Evolutionary conservation across 2,329 filamentous ascomycete species (phyloP), one percentile per base, ranked within the genome.

Genomic region (Calonectria crousiana): DNA sequence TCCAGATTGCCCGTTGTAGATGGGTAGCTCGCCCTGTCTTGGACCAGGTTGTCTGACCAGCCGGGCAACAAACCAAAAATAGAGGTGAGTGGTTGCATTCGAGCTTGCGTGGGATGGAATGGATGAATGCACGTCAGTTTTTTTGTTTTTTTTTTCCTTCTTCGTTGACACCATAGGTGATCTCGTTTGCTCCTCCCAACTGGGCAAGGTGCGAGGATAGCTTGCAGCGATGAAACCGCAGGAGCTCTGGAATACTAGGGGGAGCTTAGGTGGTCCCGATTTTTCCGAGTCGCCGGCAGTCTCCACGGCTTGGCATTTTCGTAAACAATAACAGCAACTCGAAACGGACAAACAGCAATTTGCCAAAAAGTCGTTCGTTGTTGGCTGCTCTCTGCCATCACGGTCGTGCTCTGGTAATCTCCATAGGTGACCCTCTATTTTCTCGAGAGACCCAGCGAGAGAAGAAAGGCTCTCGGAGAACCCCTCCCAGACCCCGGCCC

Each of bases 21-120:
- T 51, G 44, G 28, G n/a, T 16, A 34, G 49, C 18, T 47, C 52
- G 26, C 52, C 64, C 58, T 16, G 30, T 14, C n/a, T 36, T 67
- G 14, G 26, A 28, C 65, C 44, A 18, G 28, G 53, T 34, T 56
- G 65, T 56, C 70, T 68, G 70, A 56, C 56, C 34, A 72, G 32
- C 70, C 70, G 65, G 70, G 70, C 70, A 66, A 68, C 38, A 30
- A 13, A 6, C 70, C 70, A 72, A 68, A 65, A 72, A 68, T 65
- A 72, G 67, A 49, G 49, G 32, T 36, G 36, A 64, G 38, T 18
- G 56, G 56, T 60, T 56, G n/a, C 56, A 60, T 60, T 23, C 23
- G 6, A n/a, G 34, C n/a, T 60, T 60, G 32, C 23, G 23, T 28
- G 26, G 56, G 34, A 56, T 34, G 52, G 28, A 20, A 20, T 34